Base-by-base conservation (phyloP, 2,329 filamentous ascomycete species). In the Arthroderma sp. region DNA sequence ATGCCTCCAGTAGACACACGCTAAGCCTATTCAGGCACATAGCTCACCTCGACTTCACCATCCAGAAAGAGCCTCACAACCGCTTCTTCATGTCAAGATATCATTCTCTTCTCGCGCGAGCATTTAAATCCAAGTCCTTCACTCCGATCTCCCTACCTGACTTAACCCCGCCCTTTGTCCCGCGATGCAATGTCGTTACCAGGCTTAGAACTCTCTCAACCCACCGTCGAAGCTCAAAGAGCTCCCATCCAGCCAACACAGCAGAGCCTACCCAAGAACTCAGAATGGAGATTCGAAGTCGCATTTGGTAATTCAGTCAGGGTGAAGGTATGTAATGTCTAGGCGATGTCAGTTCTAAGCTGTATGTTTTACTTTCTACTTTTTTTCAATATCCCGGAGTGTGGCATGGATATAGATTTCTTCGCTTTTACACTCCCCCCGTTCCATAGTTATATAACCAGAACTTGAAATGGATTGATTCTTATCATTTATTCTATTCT, bases 221-320 rank as follows among this genome's bases (percentile, higher is more conserved):
- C 73, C 49, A 68, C 76, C 56, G 78, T 79, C 63, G 64, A 64
- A 47, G 56, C 55, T 43, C 52, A 55, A 29, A 56, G 56, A 48
- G 58, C 56, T 33, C 55, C 61, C 49, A 62, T 66, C 39, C 61
- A 63, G 36, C 61, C 64, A 29, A 61, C 61, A 32, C 61, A 71
- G 42, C 68, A 75, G 48, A 68, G 65, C 50, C 74, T 89, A 50
- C 68, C 72, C 42, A 73, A 77, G 45, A 77, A 75, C 52, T 80
- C 77, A 56, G 84, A 89, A 72, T 89, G 83, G 79, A 77, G 84
- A 42, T 89, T 89, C 65, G 74, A 85, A 57, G 79, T 85, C 38
- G 73, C 80, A 7, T 68, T 70, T 50, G 70, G 69, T 9, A 66
- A 64, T 40, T 68, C 65, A 9, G 63, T 76, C 34, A 66, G 72